Evolutionary conservation across 306 rosid genomes (phyloP), one percentile per base, ranked within the genome.

Genomic region (Vigna radiata): DNA sequence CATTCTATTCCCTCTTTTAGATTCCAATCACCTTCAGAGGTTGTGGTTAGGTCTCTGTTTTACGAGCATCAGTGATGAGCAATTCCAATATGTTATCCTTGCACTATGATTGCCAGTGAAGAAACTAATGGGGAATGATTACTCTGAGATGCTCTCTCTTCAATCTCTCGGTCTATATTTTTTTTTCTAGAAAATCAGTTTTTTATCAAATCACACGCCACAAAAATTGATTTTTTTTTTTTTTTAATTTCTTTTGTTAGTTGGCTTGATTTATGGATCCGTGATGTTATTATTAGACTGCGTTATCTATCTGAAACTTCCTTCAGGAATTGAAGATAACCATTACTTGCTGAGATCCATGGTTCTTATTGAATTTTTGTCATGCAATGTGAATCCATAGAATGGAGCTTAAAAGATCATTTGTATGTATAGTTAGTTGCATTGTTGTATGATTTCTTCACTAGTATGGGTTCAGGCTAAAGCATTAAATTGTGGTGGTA

Each of bases 31-130:
- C 59, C 48, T 41, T 67, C 4, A 1, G 37, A 23, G 17, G 7
- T 53, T 33, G 2, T 31, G 5, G 6, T 49, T 55, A 3, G 5
- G 4, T 63, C 29, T 71, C 4, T 60, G 59, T 48, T 46, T 36
- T 37, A 1, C 8, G 37, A 71, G 89, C 78, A 82, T 82, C 84
- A 37, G 37, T 85, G 89, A 85, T 82, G 86, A 85, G 48, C 60
- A 52, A 73, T 7, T 39, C 29, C 18, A 79, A 75, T 33, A 66
- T 55, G 86, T 85, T 82, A 85, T 85, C 93, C 91, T 90, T 90
- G 93, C 96, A 90, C 91, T 87, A 77, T 83, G 96, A 90, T 90
- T 87, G 64, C 9, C 23, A 4, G 82, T 91, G 96, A 91, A 91
- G 96, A 89, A 85, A 49, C n/a, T 50, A 17, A 79, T 70, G 88